Conservation (phyloP, 176 grass and related monocot species). For the maize (Zea mays) region Zm-B73-REFERENCE-NAM-5.0 NC_050103.1:131133001-131133500, state of each 20-base stretch:
- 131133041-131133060: conserved; percentile 92
- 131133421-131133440: conserved; percentile 89
- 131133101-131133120: neutral
- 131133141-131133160: neutral
- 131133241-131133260: neutral
- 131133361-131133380: conserved; percentile 98
- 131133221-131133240: neutral
- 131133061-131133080: conserved; percentile 59
- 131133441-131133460: conserved; percentile 97
- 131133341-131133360: conserved; percentile 99
- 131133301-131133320: conserved; percentile 99
- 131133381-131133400: conserved; percentile 86
- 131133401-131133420: conserved; percentile 94
- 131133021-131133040: conserved; percentile 99
- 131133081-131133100: conserved; percentile 9
- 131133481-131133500: conserved; percentile 52
- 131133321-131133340: conserved; percentile 96
- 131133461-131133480: conserved; percentile 90
- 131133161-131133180: neutral
- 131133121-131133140: conserved; percentile 19
- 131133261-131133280: neutral
- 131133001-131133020: conserved; percentile 89
- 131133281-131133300: conserved; percentile 8
- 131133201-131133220: neutral
- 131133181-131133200: neutral